Evolutionary conservation across 371 early-diverging fungal species (phyloP), one percentile per base, ranked within the genome.

Genomic region (Coemansia sp.): DNA sequence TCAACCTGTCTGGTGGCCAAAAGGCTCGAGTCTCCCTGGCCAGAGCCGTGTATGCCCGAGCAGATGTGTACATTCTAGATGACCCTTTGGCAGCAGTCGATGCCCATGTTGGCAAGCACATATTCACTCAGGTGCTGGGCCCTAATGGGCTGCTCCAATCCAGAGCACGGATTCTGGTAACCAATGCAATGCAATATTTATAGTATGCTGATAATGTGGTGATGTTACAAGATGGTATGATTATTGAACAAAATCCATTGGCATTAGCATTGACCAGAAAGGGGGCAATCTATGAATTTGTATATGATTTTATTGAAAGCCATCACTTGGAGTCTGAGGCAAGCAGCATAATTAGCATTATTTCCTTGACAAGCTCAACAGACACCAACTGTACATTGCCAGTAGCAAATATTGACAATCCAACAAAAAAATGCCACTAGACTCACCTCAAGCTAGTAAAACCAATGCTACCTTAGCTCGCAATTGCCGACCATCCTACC

Each of bases 1-100:
- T 94, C 77, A 94, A 90, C 63, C 70, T 95, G 51, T 89, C 89
- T 0, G 97, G 94, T 55, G 94, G 93, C 3, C 92, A 93, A 67
- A 90, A 87, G 78, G 85, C 86, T 5, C 86, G 92, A 58, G 82
- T 90, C 10, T 86, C 86, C 1, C 65, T 93, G 46, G 93, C 93
- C 86, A 90, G 92, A 18, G 93, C 93, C 16, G 88, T 93, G n/a
- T 95, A 95, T 69, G 82, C 89, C 18, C 83, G 88, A 49, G 89
- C 92, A 40, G 94, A 94, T 79, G 81, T 95, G 3, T 87, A 90
- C 59, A 64, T 93, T 37, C 49, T 90, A 59, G 94, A 94, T 63
- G 95, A 94, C 55, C 91, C 94, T 11, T 69, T 86, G 31, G 80
- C 85, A 31, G 92, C 92, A 1, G 88, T 92, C 5, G 92, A 92